Evolutionary conservation across 371 early-diverging fungal species (phyloP).

Genomic region (Mucor saturninus): DNA sequence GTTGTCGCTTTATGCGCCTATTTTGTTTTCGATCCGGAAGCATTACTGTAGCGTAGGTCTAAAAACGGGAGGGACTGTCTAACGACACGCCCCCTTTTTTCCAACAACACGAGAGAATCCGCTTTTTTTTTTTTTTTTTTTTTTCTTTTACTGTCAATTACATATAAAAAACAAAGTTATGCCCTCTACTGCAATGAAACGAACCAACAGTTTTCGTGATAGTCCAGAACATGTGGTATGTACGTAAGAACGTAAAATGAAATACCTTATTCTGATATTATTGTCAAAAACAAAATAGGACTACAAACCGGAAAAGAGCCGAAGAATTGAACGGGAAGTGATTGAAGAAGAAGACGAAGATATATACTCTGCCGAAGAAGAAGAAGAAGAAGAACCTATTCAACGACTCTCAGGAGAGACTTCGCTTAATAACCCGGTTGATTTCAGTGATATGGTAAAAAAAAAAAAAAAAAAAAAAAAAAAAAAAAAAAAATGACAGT

Average conservation of each 20-base stretch:
- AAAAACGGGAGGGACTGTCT: too few relatives aligned
- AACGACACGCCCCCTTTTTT: not conserved
- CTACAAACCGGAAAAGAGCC: constrained; percentile 3
- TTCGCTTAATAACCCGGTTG: not conserved
- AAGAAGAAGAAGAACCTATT: not conserved
- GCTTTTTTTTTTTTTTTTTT: constrained; percentile 12
- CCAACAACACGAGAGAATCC: not conserved
- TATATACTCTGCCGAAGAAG: constrained; percentile 1
- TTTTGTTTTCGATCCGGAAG: too few relatives aligned
- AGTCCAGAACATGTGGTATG: constrained; percentile 5
- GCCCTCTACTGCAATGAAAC: constrained; percentile 15
- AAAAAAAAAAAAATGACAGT: not conserved
- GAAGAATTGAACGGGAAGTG: not conserved
- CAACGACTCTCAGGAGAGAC: not conserved
- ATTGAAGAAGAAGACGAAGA: constrained; percentile 15
- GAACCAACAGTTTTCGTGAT: constrained; percentile 9
- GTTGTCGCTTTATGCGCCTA: too few relatives aligned
- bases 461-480: too few relatives aligned
- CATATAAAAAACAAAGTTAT: not conserved
- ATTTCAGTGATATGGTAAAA: constrained; percentile 1
- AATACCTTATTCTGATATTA: too few relatives aligned
- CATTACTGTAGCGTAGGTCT: too few relatives aligned
- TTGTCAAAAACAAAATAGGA: not conserved
- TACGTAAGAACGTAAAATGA: too few relatives aligned
- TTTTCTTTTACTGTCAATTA: constrained; percentile 1